Evolutionary conservation across 305 asterid species (phyloP).

Genomic region (Rubia peregrina): DNA sequence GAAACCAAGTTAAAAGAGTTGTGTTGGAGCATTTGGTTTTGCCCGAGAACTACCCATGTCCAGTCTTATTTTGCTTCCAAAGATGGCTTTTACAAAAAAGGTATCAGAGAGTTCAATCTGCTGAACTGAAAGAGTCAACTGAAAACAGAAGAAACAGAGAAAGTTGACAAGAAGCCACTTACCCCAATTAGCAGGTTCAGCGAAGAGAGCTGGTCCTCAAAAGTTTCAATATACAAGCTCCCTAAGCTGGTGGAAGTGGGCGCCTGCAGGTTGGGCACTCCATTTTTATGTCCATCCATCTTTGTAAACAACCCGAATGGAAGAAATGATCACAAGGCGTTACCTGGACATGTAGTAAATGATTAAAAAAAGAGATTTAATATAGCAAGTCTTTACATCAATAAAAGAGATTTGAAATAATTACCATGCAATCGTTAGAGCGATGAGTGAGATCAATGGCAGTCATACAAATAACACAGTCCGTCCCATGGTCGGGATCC

Average conservation of each 20-base stretch:
- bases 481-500: constrained; percentile 51
- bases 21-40: neutral
- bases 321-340: constrained; percentile 98
- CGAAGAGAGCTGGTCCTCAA: constrained; percentile 18
- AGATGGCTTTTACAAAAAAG: neutral
- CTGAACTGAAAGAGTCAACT: neutral
- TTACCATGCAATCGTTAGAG: constrained; percentile 82
- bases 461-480: constrained; percentile 98
- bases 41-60: neutral
- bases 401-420: neutral
- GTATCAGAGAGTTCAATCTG: neutral
- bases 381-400: neutral
- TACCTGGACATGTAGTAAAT: constrained; percentile 38
- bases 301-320: constrained; percentile 80
- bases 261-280: constrained; percentile 99
- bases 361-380: constrained; percentile 12
- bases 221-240: constrained; percentile 22
- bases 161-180: constrained; percentile 16
- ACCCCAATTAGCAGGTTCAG: constrained; percentile 43
- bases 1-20: neutral
- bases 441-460: constrained; percentile 61
- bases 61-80: neutral
- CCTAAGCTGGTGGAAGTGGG: constrained; percentile 91
- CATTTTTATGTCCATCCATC: constrained; percentile 99
- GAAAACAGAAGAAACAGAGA: constrained; percentile 4